Evolutionary conservation across 139 green algal species (phyloP).

Genomic region (Tetradesmus obliquus): DNA sequence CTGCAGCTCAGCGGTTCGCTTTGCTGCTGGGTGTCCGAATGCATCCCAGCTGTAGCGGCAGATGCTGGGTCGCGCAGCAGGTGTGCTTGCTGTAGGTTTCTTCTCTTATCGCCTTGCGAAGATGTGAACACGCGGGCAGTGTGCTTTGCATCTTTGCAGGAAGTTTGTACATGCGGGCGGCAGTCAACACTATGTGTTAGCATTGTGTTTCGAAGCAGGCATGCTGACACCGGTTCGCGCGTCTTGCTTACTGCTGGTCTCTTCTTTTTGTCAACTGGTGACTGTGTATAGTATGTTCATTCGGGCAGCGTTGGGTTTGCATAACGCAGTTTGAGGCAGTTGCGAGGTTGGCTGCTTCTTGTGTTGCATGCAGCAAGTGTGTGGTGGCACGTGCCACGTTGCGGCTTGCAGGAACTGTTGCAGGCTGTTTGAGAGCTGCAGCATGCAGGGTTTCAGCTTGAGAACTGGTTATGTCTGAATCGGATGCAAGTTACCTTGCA

Average conservation of each 20-base stretch:
- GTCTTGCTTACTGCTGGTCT: neutral
- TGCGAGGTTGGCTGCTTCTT: neutral
- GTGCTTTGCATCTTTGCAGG: neutral
- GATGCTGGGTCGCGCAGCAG: neutral
- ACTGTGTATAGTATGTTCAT: slow-evolving; percentile 7
- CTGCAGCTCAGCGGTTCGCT: neutral
- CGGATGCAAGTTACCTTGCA: too few species aligned
- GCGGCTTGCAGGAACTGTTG: neutral
- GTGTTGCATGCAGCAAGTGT: neutral
- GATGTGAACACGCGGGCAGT: neutral
- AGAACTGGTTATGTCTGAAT: too few species aligned
- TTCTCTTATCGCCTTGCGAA: neutral
- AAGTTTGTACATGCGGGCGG: neutral
- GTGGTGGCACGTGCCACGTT: too few species aligned
- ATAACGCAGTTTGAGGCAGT: neutral
- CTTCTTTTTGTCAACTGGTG: neutral
- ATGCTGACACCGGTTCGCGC: too few species aligned
- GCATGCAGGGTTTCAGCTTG: too few species aligned
- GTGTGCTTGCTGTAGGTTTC: neutral
- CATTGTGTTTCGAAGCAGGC: too few species aligned
- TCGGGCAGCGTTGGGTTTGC: neutral
- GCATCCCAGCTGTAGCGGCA: neutral
- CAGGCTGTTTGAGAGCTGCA: neutral
- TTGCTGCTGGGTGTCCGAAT: neutral
- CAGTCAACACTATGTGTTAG: neutral